phyloP scores from a whole-genome alignment of 2,329 filamentous ascomycete genomes.

The Eurotiales sp. region DNA sequence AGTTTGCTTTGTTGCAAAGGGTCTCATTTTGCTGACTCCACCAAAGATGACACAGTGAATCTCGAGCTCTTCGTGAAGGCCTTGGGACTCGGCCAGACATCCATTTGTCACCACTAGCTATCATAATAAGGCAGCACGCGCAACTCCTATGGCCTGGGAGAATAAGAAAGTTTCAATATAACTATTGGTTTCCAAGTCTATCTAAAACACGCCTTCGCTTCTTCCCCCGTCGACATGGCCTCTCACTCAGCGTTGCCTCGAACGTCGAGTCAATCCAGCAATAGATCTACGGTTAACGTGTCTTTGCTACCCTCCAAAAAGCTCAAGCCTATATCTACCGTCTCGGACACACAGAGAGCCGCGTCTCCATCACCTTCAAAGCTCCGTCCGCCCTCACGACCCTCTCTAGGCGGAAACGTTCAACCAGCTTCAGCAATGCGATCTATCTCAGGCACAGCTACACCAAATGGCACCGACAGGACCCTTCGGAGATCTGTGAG shows the following conservation, averaged over 20 bases:
- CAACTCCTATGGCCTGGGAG: neutral
- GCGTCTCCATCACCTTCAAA: constrained; percentile 47
- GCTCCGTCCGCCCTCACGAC: constrained; percentile 56
- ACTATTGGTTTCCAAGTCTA: neutral
- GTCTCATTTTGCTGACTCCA: constrained; percentile 1
- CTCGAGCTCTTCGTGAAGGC: constrained; percentile 4
- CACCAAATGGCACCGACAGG: constrained; percentile 55
- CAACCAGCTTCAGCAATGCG: constrained; percentile 49
- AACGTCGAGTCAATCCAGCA: constrained; percentile 57
- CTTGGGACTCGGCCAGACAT: neutral
- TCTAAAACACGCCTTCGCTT: neutral
- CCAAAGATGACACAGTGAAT: constrained; percentile 8
- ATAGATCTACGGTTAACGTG: constrained; percentile 67
- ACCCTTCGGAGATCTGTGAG: constrained; percentile 82
- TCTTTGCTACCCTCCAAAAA: constrained; percentile 72
- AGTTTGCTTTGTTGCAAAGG: no score
- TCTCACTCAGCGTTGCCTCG: constrained; percentile 60
- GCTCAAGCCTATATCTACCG: constrained; percentile 59
- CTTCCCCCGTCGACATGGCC: constrained; percentile 19
- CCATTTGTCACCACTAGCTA: neutral
- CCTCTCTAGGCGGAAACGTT: constrained; percentile 48
- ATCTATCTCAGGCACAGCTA: constrained; percentile 54
- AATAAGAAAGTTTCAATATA: neutral
- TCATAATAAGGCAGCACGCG: neutral
- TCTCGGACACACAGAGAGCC: constrained; percentile 43